A percentile compares a stretch with the other conserved stretches of the same genome.
These are phyloP conservation scores for Boletus edulis DNA, from an alignment of 768 basidiomycete species.

Conservation along the genomic window DNA sequence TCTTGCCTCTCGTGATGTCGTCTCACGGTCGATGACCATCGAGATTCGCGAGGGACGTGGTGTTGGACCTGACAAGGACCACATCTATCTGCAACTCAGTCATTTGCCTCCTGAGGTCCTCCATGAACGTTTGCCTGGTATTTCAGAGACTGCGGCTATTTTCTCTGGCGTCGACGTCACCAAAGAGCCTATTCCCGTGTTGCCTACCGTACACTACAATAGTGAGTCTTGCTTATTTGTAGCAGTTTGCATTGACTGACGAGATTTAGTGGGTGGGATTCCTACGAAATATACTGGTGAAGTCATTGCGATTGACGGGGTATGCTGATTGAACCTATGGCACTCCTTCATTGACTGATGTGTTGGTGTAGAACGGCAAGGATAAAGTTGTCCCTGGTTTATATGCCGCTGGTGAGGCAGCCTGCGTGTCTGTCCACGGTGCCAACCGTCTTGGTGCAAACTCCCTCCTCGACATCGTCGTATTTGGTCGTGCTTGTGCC, in stretches of 20 bases:
- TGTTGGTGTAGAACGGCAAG: constrained; percentile 61
- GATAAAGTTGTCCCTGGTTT: constrained; percentile 94
- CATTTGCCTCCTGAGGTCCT: constrained; percentile 95
- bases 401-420: constrained; percentile 98
- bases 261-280: constrained; percentile 89
- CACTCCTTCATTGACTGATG: not conserved
- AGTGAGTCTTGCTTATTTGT: constrained; percentile 52
- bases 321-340: constrained; percentile 16
- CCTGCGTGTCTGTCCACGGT: constrained; percentile 98
- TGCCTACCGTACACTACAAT: constrained; percentile 99
- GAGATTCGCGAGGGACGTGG: constrained; percentile 99
- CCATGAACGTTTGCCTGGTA: constrained; percentile 96
- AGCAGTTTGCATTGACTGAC: constrained; percentile 12
- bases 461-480: constrained; percentile 97
- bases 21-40: constrained; percentile 98
- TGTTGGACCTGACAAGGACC: constrained; percentile 98
- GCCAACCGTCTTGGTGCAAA: constrained; percentile 99
- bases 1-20: constrained; percentile 98
- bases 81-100: constrained; percentile 94
- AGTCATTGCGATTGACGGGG: constrained; percentile 81
- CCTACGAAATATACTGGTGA: constrained; percentile 98
- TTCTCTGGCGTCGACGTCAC: constrained; percentile 99
- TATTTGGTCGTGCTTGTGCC: constrained; percentile 98
- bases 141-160: constrained; percentile 98
- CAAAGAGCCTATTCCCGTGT: constrained; percentile 97